phyloP scores from a whole-genome alignment of 2,329 filamentous ascomycete species.

The Alternaria gaisen region DNA sequence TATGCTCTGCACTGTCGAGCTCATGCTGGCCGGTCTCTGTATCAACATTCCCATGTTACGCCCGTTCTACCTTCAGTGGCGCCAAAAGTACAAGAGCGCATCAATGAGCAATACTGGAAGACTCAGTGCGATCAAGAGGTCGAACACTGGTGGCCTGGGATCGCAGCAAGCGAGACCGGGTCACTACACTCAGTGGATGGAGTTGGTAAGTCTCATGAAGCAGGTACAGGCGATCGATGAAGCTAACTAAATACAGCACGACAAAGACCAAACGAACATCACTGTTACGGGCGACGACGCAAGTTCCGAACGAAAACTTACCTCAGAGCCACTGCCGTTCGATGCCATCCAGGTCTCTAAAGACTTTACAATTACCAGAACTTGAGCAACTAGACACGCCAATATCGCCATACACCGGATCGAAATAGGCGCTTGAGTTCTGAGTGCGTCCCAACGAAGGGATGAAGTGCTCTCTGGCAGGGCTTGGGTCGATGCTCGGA shows the following conservation, averaged over 20 bases:
- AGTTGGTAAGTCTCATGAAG: constrained; percentile 24
- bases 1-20: constrained; percentile 33
- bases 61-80: constrained; percentile 31
- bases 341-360: constrained; percentile 30
- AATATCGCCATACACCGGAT: neutral
- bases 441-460: too few relatives aligned
- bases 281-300: constrained; percentile 30
- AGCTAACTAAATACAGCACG: constrained; percentile 18
- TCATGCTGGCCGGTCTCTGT: constrained; percentile 34
- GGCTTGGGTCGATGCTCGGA: neutral
- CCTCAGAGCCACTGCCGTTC: constrained; percentile 14
- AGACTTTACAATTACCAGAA: constrained; percentile 25
- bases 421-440: neutral
- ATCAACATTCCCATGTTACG: constrained; percentile 37
- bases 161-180: constrained; percentile 18
- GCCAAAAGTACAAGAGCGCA: constrained; percentile 27
- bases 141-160: constrained; percentile 12
- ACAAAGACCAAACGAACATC: constrained; percentile 26
- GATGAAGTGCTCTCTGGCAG: neutral
- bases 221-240: neutral
- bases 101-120: constrained; percentile 13
- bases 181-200: constrained; percentile 33
- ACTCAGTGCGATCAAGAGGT: constrained; percentile 15
- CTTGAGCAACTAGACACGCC: neutral
- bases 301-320: constrained; percentile 32